phyloP scores from a whole-genome alignment of 192 early-diverging fungal species.

The Geranomyces michiganensis region DNA sequence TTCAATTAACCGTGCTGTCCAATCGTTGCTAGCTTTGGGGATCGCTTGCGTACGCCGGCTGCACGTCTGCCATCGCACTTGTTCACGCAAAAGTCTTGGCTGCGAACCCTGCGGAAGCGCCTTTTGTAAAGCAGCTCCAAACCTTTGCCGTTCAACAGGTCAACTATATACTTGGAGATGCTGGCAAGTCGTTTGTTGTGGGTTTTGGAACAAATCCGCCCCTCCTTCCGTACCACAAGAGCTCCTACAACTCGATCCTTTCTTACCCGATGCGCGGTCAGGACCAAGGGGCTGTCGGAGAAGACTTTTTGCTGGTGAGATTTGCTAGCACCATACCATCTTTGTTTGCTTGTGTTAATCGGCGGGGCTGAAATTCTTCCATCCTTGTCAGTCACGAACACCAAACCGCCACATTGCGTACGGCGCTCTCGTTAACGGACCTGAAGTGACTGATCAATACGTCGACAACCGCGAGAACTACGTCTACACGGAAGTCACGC shows the following conservation, averaged over 20 bases:
- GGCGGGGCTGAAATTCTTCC: no score
- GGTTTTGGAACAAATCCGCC: conserved; percentile 61
- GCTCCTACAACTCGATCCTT: conserved; percentile 56
- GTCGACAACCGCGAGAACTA: conserved; percentile 34
- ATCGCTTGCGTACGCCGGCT: conserved; percentile 53
- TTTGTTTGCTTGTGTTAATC: no score
- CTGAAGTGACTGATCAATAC: conserved; percentile 23
- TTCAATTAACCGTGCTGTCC: no score
- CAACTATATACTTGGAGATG: conserved; percentile 58
- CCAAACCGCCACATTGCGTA: conserved; percentile 53
- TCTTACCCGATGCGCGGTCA: conserved; percentile 56
- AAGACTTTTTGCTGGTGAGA: conserved; percentile 39
- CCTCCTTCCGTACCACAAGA: conserved; percentile 54
- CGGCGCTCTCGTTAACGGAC: conserved; percentile 39
- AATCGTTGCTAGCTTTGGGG: conserved; percentile 52
- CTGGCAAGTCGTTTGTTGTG: conserved; percentile 53
- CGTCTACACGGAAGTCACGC: conserved; percentile 39
- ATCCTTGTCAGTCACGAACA: conserved; percentile 30
- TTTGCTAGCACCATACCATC: no score
- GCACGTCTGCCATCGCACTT: conserved; percentile 50
- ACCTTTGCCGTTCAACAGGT: conserved; percentile 53
- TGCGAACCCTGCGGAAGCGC: background rate
- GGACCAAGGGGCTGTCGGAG: conserved; percentile 46
- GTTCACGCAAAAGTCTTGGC: conserved; percentile 35
- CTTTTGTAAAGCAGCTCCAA: conserved; percentile 6